Base-by-base conservation (phyloP, 257 asterid species). In the Rauvolfia tetraphylla region DNA sequence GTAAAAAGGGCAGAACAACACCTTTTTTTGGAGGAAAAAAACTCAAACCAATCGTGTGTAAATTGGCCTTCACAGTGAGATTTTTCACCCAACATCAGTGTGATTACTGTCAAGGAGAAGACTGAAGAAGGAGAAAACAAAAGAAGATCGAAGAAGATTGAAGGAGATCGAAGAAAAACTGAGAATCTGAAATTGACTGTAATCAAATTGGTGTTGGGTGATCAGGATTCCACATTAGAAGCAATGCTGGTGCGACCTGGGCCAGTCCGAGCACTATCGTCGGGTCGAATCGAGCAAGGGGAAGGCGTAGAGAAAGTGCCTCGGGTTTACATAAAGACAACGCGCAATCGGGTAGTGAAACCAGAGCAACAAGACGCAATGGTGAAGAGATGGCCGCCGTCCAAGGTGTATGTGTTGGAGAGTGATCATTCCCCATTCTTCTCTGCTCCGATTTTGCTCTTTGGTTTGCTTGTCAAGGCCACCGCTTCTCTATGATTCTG, bases 351-450 rank as follows among this genome's bases (percentile, higher is more conserved):
- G 25, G 89, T 86, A 0, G 0, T 94, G 5, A 92, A 83, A 65
- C 74, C 80, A 5, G 84, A 86, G 48, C 97, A 94, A 25, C 98
- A 94, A 79, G 95, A 88, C 14, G 86, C 91, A 0, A 92, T 94
- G 97, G 83, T 88, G 79, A 80, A 80, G 82, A 88, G 79, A 79
- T 94, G 98, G 97, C 89, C 86, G 6, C 97, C 98, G 13, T 54
- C 82, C 0, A 74, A 74, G 48, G 92, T 90, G 31, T 88, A 87
- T 81, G 82, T 41, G 9, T 71, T 95, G 88, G 97, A 92, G 39
- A 88, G 86, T 66, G 98, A 95, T 84, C 98, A 95, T 68, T 87
- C 92, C 80, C 97, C 98, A 15, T 88, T 90, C 81, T 92, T 95
- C 83, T 95, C 98, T 15, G 86, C 97, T 53, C 98, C 98, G 0